Conservation (phyloP, 2,329 filamentous ascomycete genomes). For the Dactylellina haptotyla region DNA sequence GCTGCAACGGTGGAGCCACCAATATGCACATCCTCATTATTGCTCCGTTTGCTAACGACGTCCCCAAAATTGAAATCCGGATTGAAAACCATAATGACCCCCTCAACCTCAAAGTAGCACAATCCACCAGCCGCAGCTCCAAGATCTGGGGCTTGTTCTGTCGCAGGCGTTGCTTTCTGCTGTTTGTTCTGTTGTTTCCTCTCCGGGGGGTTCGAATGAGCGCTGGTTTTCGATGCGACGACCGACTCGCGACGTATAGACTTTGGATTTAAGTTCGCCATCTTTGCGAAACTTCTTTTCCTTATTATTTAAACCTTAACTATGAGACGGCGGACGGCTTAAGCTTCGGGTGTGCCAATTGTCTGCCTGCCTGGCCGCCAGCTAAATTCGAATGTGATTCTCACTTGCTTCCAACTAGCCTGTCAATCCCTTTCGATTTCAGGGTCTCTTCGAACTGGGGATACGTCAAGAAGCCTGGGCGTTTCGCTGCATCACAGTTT, state of each 20-base stretch:
- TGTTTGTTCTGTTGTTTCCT: background rate
- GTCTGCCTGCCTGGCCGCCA: background rate
- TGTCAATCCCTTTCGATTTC: background rate
- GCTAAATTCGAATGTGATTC: background rate
- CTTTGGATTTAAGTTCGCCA: conserved; percentile 26
- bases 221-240: background rate
- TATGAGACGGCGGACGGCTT: background rate
- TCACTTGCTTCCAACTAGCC: background rate
- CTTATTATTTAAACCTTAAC: conserved; percentile 5
- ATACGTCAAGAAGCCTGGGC: conserved; percentile 3
- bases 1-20: background rate
- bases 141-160: conserved; percentile 7
- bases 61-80: conserved; percentile 42
- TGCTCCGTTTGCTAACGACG: conserved; percentile 6
- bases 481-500: conserved; percentile 17
- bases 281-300: conserved; percentile 7
- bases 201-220: too few relatives aligned
- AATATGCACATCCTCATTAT: background rate
- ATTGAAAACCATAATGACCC: conserved; percentile 47
- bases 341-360: background rate
- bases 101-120: conserved; percentile 33
- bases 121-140: conserved; percentile 16
- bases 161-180: background rate
- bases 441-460: conserved; percentile 4
- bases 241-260: conserved; percentile 31